These are phyloP conservation scores for Pleurotus ostreatus DNA, from an alignment of 768 basidiomycete genomes.

Conservation along the genomic window DNA sequence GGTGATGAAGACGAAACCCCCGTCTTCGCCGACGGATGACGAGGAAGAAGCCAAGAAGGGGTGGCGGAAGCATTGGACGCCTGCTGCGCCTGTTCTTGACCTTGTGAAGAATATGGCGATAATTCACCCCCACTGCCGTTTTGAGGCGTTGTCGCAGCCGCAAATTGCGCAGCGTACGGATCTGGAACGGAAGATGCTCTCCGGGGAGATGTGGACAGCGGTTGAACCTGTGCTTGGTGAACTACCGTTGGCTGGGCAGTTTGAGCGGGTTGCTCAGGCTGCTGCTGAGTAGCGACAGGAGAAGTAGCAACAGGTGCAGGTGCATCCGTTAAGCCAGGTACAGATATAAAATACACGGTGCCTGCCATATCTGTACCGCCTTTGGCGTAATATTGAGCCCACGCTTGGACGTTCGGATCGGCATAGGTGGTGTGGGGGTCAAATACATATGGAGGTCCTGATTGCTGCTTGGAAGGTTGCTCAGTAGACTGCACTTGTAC, in stretches of 20 bases:
- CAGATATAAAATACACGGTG: slow-evolving; percentile 74
- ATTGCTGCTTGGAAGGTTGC: slow-evolving; percentile 14
- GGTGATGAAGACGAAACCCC: background rate
- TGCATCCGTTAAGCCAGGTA: slow-evolving; percentile 66
- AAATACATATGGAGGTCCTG: slow-evolving; percentile 50
- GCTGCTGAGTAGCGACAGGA: slow-evolving; percentile 10
- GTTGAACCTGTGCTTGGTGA: background rate
- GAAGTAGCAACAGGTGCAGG: slow-evolving; percentile 10
- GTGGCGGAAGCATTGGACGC: background rate
- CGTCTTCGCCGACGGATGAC: background rate
- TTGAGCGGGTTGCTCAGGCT: slow-evolving; percentile 10
- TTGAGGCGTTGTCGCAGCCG: background rate
- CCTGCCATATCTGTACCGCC: slow-evolving; percentile 75
- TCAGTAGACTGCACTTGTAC: slow-evolving; percentile 13
- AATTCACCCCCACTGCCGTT: background rate
- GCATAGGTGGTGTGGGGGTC: slow-evolving; percentile 66
- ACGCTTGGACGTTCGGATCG: slow-evolving; percentile 80
- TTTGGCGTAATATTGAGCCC: slow-evolving; percentile 82
- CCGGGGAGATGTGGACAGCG: background rate
- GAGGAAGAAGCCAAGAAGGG: slow-evolving; percentile 6
- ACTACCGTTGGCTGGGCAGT: background rate
- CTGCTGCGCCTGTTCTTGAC: background rate
- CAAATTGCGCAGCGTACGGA: background rate
- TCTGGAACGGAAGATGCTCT: slow-evolving; percentile 1
- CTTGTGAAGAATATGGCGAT: background rate